phyloP scores from a whole-genome alignment of 768 basidiomycete genomes.

The Serendipita sp. region DNA sequence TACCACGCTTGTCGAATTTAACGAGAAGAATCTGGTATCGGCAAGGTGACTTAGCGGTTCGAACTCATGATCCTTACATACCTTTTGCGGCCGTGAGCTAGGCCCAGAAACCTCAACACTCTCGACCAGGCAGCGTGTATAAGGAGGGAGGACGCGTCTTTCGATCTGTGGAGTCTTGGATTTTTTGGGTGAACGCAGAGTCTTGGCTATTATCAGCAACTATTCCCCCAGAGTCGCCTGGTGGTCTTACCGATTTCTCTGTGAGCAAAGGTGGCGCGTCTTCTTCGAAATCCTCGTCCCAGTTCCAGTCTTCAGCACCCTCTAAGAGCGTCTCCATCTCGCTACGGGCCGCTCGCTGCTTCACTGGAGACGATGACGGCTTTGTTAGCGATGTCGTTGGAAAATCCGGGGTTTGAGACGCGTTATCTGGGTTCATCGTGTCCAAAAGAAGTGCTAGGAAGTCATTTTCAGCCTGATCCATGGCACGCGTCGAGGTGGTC shows the following conservation, averaged over 20 bases:
- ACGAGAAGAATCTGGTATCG: constrained; percentile 35
- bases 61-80: constrained; percentile 29
- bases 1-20: constrained; percentile 26
- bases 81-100: constrained; percentile 15
- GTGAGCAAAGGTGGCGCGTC: background rate
- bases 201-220: too few relatives aligned
- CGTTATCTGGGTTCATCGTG: background rate
- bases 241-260: background rate
- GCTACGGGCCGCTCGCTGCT: background rate
- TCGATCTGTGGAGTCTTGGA: background rate
- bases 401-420: background rate
- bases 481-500: background rate
- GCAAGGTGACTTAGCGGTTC: constrained; percentile 8
- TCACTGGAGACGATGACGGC: background rate
- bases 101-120: constrained; percentile 20
- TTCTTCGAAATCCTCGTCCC: constrained; percentile 38
- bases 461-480: constrained; percentile 1
- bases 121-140: constrained; percentile 43
- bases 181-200: background rate
- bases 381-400: background rate
- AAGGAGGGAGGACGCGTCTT: constrained; percentile 22
- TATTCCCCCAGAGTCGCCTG: too few relatives aligned
- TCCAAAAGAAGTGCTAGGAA: background rate
- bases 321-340: constrained; percentile 39
- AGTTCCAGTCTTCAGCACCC: constrained; percentile 57